Percentiles rank a stretch among this genome's conserved stretches.
Conservation (phyloP, 2,329 filamentous ascomycete genomes). For the Alternaria alternata region DNA sequence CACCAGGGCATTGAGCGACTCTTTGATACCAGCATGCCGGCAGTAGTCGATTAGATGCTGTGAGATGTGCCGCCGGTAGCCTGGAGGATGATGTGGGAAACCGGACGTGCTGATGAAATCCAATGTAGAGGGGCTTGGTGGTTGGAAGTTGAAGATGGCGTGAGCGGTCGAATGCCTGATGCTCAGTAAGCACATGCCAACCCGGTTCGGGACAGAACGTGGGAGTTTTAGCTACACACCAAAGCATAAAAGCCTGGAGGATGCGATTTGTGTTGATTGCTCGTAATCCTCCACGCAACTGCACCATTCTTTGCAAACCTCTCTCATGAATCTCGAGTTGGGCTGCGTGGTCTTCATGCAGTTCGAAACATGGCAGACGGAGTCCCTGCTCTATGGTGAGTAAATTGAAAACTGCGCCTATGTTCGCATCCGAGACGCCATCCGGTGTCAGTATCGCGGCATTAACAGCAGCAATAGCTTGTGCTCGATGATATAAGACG, state of each 20-base stretch:
- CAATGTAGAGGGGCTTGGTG: constrained; percentile 42
- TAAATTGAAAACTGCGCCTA: constrained; percentile 51
- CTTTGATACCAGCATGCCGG: constrained; percentile 36
- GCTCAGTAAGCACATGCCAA: constrained; percentile 50
- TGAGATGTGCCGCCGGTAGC: constrained; percentile 40
- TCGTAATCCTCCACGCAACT: constrained; percentile 44
- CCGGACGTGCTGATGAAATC: constrained; percentile 39
- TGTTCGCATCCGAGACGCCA: constrained; percentile 48
- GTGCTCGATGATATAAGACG: constrained; percentile 45
- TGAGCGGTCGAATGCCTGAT: constrained; percentile 51
- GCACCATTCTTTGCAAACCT: constrained; percentile 47
- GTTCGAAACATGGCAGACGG: constrained; percentile 30
- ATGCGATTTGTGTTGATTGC: constrained; percentile 48
- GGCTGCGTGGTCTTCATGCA: constrained; percentile 40
- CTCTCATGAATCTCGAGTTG: constrained; percentile 45
- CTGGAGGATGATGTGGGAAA: constrained; percentile 40
- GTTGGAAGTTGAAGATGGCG: constrained; percentile 47
- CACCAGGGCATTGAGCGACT: constrained; percentile 39
- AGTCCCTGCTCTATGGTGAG: constrained; percentile 48
- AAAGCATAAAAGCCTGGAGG: constrained; percentile 53
- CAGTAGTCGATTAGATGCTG: constrained; percentile 43
- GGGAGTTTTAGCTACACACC: constrained; percentile 38
- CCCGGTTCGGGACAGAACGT: constrained; percentile 26
- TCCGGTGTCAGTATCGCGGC: constrained; percentile 40
- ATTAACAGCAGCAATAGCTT: constrained; percentile 47